Evolutionary conservation across 2,329 filamentous ascomycete species (phyloP).

Genomic region (Westerdykella sp.): DNA sequence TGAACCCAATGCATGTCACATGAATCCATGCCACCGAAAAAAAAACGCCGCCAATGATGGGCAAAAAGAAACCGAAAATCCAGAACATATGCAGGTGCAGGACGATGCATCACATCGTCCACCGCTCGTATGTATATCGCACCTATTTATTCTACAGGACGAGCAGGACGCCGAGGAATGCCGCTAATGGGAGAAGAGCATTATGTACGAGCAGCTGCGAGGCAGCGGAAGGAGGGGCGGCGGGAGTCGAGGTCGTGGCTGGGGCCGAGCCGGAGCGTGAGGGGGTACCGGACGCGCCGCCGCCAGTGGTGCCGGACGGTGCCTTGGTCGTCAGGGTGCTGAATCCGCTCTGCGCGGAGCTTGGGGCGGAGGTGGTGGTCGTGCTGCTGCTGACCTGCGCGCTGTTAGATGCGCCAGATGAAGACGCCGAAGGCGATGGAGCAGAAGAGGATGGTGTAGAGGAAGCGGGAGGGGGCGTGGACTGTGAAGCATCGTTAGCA

Average conservation of each 20-base stretch:
- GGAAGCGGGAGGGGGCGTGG: slow-evolving; percentile 46
- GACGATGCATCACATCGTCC: too few species aligned
- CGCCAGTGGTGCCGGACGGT: slow-evolving; percentile 11
- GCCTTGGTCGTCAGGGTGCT: slow-evolving; percentile 41
- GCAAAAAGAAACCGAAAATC: too few species aligned
- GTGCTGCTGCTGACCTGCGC: slow-evolving; percentile 37
- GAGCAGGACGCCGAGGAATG: too few species aligned
- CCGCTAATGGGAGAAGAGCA: too few species aligned
- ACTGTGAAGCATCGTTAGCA: slow-evolving; percentile 35
- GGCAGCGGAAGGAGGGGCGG: slow-evolving; percentile 5
- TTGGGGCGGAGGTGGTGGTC: slow-evolving; percentile 36
- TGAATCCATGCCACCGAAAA: too few species aligned
- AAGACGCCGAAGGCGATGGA: slow-evolving; percentile 39
- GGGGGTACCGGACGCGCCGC: neutral
- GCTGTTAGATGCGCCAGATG: slow-evolving; percentile 23
- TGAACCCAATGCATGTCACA: too few species aligned
- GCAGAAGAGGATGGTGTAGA: slow-evolving; percentile 47
- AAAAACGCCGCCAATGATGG: too few species aligned
- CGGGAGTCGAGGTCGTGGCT: neutral
- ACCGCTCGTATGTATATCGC: too few species aligned
- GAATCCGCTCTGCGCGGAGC: slow-evolving; percentile 47
- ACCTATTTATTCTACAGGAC: too few species aligned
- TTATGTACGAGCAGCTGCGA: too few species aligned
- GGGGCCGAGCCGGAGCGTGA: neutral
- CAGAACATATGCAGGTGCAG: too few species aligned